Evolutionary conservation across 2,329 filamentous ascomycete genomes (phyloP).

Genomic region (Cercospora janseana): DNA sequence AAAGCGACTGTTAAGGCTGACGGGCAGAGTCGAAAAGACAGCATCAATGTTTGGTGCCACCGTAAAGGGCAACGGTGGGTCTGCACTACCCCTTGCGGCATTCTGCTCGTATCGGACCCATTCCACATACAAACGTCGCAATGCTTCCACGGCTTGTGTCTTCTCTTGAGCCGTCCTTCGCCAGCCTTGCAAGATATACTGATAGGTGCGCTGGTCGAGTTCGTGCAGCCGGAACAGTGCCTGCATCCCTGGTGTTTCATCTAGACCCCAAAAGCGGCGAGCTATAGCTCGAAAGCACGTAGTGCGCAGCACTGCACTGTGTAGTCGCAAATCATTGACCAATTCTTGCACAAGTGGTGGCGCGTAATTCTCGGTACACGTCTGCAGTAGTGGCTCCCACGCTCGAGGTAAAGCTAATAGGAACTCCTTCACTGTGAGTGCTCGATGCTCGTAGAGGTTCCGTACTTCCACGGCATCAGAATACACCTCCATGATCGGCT

Average conservation of each 20-base stretch:
- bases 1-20: too few species aligned
- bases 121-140: slow-evolving; percentile 15
- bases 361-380: slow-evolving; percentile 40
- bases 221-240: slow-evolving; percentile 25
- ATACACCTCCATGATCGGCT: slow-evolving; percentile 41
- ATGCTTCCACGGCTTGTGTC: slow-evolving; percentile 15
- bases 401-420: slow-evolving; percentile 28
- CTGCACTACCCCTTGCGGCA: too few species aligned
- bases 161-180: slow-evolving; percentile 20
- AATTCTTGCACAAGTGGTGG: slow-evolving; percentile 61
- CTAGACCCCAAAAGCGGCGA: slow-evolving; percentile 45
- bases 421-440: slow-evolving; percentile 25
- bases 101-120: slow-evolving; percentile 11
- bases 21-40: too few species aligned
- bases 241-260: slow-evolving; percentile 14
- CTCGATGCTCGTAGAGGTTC: slow-evolving; percentile 40
- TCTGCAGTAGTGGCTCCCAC: slow-evolving; percentile 22
- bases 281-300: slow-evolving; percentile 55
- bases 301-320: slow-evolving; percentile 53
- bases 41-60: too few species aligned
- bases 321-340: slow-evolving; percentile 47
- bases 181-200: slow-evolving; percentile 14
- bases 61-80: too few species aligned
- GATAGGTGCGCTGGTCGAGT: slow-evolving; percentile 25
- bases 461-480: slow-evolving; percentile 39